These are phyloP conservation scores for Thalassiosira profunda DNA, from an alignment of 108 stramenopile species.

Conservation along the genomic window DNA sequence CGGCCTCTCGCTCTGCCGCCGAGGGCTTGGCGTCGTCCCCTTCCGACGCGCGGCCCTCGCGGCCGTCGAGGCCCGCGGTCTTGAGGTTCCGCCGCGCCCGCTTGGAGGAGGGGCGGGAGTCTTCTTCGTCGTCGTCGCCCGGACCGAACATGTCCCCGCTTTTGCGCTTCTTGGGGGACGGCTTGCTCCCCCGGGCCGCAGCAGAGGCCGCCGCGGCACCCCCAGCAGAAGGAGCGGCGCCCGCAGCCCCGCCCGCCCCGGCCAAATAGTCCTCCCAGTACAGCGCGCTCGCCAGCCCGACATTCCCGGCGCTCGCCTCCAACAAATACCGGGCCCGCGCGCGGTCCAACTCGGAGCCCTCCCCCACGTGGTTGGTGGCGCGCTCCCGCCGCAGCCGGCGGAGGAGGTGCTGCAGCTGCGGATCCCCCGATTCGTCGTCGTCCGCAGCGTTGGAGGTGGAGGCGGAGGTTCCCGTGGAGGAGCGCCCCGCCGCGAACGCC, in stretches of 20 bases:
- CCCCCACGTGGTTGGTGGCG: slow-evolving; percentile 13
- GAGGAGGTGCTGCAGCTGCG: slow-evolving; percentile 4
- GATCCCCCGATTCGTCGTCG: neutral
- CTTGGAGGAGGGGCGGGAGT: too few relatives aligned
- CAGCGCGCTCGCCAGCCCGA: slow-evolving; percentile 67
- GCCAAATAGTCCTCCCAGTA: slow-evolving; percentile 87
- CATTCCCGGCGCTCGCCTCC: slow-evolving; percentile 71
- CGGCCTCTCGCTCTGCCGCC: too few relatives aligned
- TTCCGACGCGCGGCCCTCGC: too few relatives aligned
- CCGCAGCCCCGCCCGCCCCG: slow-evolving; percentile 22
- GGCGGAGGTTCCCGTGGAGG: too few relatives aligned
- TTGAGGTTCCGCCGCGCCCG: too few relatives aligned
- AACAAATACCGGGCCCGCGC: slow-evolving; percentile 52
- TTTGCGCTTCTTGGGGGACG: too few relatives aligned
- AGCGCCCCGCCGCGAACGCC: too few relatives aligned
- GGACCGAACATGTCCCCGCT: too few relatives aligned
- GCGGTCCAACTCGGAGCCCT: slow-evolving; percentile 21
- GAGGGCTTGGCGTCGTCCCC: too few relatives aligned
- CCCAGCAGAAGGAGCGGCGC: neutral
- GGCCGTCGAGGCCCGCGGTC: too few relatives aligned
- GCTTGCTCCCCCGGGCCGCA: neutral
- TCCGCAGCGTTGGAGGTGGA: neutral
- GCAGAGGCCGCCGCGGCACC: neutral
- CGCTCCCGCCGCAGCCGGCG: slow-evolving; percentile 32
- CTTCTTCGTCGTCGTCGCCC: too few relatives aligned